A percentile compares a stretch with the other conserved stretches of the same genome.
phyloP scores from a whole-genome alignment of 2,329 filamentous ascomycete species.

The Penicillium sp. region DNA sequence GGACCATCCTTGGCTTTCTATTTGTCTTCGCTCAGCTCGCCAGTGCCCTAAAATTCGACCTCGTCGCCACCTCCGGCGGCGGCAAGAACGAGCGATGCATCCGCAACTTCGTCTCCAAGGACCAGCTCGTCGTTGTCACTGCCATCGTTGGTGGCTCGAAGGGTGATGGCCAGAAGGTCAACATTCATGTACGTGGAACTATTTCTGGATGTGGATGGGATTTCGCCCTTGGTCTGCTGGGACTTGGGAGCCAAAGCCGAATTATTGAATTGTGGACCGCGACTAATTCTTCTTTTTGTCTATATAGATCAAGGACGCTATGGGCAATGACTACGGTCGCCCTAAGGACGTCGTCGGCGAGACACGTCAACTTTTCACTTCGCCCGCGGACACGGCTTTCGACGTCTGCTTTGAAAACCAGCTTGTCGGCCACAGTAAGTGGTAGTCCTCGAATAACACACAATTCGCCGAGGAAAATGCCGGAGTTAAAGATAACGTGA shows the following conservation, averaged over 20 bases:
- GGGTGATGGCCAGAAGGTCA: slow-evolving; percentile 88
- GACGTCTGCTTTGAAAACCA: slow-evolving; percentile 96
- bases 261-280: neutral
- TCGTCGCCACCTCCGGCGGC: slow-evolving; percentile 65
- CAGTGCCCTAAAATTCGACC: slow-evolving; percentile 87
- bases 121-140: slow-evolving; percentile 93
- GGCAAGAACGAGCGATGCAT: slow-evolving; percentile 79
- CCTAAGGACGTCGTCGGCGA: slow-evolving; percentile 91
- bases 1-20: slow-evolving; percentile 30
- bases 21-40: slow-evolving; percentile 38
- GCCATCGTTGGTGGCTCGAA: slow-evolving; percentile 79
- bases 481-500: neutral
- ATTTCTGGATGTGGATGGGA: neutral
- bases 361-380: slow-evolving; percentile 89
- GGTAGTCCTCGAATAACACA: neutral
- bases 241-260: neutral
- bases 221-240: neutral
- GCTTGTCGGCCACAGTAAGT: slow-evolving; percentile 64
- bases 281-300: slow-evolving; percentile 8
- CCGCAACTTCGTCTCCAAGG: slow-evolving; percentile 88
- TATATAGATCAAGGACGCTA: slow-evolving; percentile 81
- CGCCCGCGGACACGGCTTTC: slow-evolving; percentile 85
- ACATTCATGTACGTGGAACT: slow-evolving; percentile 71
- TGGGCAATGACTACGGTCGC: slow-evolving; percentile 92
- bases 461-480: neutral